These are phyloP conservation scores for Pinus tabuliformis DNA, from an alignment of 75 land plant genomes.

Conservation along the genomic window DNA sequence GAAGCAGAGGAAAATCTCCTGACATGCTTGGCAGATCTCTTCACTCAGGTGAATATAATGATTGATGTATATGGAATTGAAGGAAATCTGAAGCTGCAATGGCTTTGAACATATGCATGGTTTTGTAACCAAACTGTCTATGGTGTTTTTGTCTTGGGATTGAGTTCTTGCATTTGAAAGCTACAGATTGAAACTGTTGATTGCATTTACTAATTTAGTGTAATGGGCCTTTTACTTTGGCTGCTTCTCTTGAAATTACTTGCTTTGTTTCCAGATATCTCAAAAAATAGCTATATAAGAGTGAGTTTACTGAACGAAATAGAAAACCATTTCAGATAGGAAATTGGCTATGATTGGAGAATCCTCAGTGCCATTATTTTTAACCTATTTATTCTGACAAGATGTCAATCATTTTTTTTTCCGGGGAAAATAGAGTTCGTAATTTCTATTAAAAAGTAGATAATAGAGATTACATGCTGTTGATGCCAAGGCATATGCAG, in stretches of 20 bases:
- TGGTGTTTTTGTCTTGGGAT: neutral
- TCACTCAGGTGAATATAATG: conserved; percentile 59
- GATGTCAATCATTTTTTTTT: neutral
- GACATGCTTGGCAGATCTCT: conserved; percentile 91
- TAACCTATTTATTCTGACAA: neutral
- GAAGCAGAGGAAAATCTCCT: conserved; percentile 92
- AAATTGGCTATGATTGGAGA: neutral
- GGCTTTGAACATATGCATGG: neutral
- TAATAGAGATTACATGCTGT: too few species aligned
- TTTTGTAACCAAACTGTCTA: neutral
- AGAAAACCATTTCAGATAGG: neutral
- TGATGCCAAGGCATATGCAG: too few species aligned
- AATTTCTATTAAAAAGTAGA: too few species aligned
- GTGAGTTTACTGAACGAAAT: conserved; percentile 1
- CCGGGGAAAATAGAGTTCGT: too few species aligned
- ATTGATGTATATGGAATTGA: neutral
- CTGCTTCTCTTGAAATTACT: conserved; percentile 1
- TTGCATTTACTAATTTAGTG: neutral
- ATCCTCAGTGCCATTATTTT: conserved; percentile 2
- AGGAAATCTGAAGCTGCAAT: neutral
- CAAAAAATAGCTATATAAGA: neutral
- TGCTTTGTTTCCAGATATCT: conserved; percentile 3
- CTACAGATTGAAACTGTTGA: neutral
- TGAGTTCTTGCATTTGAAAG: neutral
- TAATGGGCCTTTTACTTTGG: neutral